phyloP scores from a whole-genome alignment of 2,329 filamentous ascomycete genomes.

The Alternaria conjuncta region DNA sequence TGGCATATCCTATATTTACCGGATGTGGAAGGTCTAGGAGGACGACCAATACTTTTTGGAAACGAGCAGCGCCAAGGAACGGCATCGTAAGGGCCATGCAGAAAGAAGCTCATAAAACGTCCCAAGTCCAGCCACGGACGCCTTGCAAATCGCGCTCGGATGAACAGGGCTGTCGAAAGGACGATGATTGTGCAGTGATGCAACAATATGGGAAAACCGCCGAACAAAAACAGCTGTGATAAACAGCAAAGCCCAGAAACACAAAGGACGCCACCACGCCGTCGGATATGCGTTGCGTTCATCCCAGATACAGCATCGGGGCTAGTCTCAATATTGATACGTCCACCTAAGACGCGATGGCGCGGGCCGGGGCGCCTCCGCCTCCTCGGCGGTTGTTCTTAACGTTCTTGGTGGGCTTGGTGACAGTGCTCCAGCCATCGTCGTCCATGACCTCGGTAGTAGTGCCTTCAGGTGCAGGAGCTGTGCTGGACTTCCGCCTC shows the following conservation, averaged over 20 bases:
- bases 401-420: constrained; percentile 52
- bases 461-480: constrained; percentile 42
- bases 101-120: constrained; percentile 20
- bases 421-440: constrained; percentile 62
- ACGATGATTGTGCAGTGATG: constrained; percentile 20
- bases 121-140: constrained; percentile 22
- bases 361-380: constrained; percentile 48
- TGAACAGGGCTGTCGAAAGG: constrained; percentile 17
- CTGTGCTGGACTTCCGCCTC: constrained; percentile 46
- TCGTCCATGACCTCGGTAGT: constrained; percentile 58
- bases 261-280: constrained; percentile 34
- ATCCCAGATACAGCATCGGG: constrained; percentile 27
- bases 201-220: constrained; percentile 24
- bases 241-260: constrained; percentile 26
- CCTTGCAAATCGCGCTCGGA: constrained; percentile 20
- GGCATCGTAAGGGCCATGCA: constrained; percentile 29
- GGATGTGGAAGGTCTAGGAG: constrained; percentile 25
- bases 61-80: constrained; percentile 26
- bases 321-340: constrained; percentile 13
- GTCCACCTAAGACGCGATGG: constrained; percentile 54
- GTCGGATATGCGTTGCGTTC: constrained; percentile 34
- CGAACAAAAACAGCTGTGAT: constrained; percentile 33
- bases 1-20: constrained; percentile 31
- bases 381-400: constrained; percentile 50
- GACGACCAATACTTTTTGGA: constrained; percentile 45